Evolutionary conservation across 1,284 basidiomycete species (phyloP).

Genomic region (Wallemia hederae): DNA sequence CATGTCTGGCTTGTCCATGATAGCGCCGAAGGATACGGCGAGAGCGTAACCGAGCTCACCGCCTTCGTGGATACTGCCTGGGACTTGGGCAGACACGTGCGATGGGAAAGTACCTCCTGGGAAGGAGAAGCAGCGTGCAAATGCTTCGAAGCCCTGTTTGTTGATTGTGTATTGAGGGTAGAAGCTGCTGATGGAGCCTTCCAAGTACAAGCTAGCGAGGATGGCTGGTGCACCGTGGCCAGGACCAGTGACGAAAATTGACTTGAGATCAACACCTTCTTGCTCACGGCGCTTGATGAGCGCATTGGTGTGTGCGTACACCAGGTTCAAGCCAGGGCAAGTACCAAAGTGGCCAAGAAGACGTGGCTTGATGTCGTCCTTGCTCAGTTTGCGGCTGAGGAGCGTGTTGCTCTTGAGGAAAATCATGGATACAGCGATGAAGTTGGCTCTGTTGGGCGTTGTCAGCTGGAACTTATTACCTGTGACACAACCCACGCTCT

Average conservation of each 20-base stretch:
- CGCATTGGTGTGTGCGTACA: conserved; percentile 50
- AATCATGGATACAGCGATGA: conserved; percentile 24
- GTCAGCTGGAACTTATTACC: neutral
- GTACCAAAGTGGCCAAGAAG: conserved; percentile 26
- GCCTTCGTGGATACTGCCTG: conserved; percentile 66
- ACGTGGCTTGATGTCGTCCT: conserved; percentile 43
- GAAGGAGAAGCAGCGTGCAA: conserved; percentile 19
- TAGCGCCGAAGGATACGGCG: conserved; percentile 22
- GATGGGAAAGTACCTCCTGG: conserved; percentile 20
- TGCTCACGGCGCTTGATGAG: conserved; percentile 27
- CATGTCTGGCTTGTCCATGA: conserved; percentile 67
- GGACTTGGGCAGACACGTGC: conserved; percentile 34
- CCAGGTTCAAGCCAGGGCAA: conserved; percentile 35
- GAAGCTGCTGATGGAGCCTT: conserved; percentile 42
- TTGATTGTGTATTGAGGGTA: conserved; percentile 39
- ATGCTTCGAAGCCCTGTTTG: conserved; percentile 28
- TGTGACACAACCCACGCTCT: conserved; percentile 12
- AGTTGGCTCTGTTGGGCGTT: conserved; percentile 9
- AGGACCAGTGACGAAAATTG: conserved; percentile 40
- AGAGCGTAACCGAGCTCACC: conserved; percentile 68
- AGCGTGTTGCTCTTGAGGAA: conserved; percentile 47
- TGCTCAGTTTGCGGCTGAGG: conserved; percentile 27
- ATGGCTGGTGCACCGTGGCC: conserved; percentile 57
- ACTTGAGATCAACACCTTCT: conserved; percentile 21
- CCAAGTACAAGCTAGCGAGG: conserved; percentile 48